These are phyloP conservation scores for Silene latifolia DNA, from an alignment of 148 eudicot genomes.

Conservation along the genomic window DNA sequence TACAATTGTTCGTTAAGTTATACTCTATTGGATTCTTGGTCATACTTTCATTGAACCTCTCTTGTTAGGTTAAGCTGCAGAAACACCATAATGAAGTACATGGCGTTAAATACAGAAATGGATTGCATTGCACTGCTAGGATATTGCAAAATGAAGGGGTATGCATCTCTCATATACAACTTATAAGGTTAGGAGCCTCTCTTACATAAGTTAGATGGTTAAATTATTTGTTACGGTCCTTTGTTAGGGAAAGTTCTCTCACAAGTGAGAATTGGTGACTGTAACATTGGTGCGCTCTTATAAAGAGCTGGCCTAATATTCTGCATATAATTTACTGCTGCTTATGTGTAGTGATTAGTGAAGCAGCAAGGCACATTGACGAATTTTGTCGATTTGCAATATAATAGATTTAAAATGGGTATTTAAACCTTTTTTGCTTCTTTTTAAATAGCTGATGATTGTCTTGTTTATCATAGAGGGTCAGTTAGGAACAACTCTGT, in stretches of 20 bases:
- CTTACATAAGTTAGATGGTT: conserved; percentile 8
- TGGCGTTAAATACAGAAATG: conserved; percentile 67
- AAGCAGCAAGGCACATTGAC: no score
- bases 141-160: conserved; percentile 91
- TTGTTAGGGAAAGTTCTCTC: background rate
- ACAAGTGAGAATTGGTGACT: background rate
- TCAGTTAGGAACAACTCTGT: background rate
- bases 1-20: background rate
- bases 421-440: no score
- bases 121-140: conserved; percentile 81
- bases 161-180: conserved; percentile 47
- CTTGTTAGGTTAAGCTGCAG: conserved; percentile 79
- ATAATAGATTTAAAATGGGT: no score
- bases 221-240: background rate
- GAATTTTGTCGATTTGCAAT: no score
- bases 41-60: conserved; percentile 10
- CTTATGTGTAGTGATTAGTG: no score
- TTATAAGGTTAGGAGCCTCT: conserved; percentile 29
- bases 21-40: background rate
- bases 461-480: background rate
- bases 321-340: no score
- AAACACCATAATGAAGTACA: conserved; percentile 77
- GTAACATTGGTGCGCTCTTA: background rate
- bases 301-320: no score
- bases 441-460: no score